These are phyloP conservation scores for Corchorus capsularis DNA, from an alignment of 345 rosid species.

Conservation along the genomic window DNA sequence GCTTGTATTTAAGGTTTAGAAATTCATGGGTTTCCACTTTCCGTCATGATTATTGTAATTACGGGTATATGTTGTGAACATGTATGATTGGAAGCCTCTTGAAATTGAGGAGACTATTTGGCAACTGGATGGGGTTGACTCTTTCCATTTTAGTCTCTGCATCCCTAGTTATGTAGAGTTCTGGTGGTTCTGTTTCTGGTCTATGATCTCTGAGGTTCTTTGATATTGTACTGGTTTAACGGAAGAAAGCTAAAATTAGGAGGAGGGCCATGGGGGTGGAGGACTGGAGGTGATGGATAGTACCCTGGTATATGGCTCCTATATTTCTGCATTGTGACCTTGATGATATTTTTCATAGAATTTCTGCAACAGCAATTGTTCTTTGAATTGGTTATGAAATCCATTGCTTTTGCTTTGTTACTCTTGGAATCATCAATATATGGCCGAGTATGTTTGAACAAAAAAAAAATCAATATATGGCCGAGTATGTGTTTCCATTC, in stretches of 20 bases:
- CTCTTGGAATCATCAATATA: neutral
- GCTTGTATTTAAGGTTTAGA: slow-evolving; percentile 14
- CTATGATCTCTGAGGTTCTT: neutral
- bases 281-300: neutral
- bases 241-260: neutral
- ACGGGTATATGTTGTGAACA: neutral
- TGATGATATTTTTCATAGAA: neutral
- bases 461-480: neutral
- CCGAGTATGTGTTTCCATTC: neutral
- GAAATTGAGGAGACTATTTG: neutral
- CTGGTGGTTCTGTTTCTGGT: neutral
- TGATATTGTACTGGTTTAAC: neutral
- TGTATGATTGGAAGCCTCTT: neutral
- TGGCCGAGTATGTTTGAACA: neutral
- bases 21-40: neutral
- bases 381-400: neutral
- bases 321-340: neutral
- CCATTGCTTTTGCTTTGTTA: neutral
- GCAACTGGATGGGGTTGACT: neutral
- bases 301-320: neutral
- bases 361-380: neutral
- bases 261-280: neutral
- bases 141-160: neutral
- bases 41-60: neutral
- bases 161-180: neutral